phyloP scores from a whole-genome alignment of 495 filamentous ascomycete genomes.

The Acidiella bohemica region DNA sequence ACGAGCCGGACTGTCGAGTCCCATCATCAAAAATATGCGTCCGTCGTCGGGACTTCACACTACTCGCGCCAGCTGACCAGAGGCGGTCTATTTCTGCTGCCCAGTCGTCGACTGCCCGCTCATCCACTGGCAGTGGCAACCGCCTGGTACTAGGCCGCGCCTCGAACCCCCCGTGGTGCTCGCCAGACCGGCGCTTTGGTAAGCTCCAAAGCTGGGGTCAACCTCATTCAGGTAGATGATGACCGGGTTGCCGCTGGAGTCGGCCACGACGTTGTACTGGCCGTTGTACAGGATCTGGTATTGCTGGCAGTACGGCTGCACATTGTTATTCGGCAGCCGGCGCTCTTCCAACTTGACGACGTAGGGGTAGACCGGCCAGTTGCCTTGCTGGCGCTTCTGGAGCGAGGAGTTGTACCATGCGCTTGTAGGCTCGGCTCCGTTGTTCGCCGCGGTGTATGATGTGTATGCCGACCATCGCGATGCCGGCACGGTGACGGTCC shows the following conservation, averaged over 20 bases:
- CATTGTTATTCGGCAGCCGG: conserved; percentile 33
- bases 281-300: conserved; percentile 47
- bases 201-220: conserved; percentile 27
- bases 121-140: conserved; percentile 30
- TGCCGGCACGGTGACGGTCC: conserved; percentile 4
- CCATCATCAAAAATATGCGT: too few species aligned
- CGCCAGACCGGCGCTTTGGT: conserved; percentile 2
- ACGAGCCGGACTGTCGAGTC: too few species aligned
- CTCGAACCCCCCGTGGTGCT: too few species aligned
- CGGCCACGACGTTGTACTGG: conserved; percentile 30
- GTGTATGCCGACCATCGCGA: conserved; percentile 1
- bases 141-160: conserved; percentile 13
- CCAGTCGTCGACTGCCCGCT: conserved; percentile 15
- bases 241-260: conserved; percentile 31
- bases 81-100: too few species aligned
- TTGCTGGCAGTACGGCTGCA: conserved; percentile 54
- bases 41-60: too few species aligned
- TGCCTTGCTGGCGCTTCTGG: conserved; percentile 26
- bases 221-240: conserved; percentile 48
- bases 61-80: too few species aligned
- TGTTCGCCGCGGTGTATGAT: background rate
- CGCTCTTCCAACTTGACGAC: conserved; percentile 72
- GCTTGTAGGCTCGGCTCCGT: background rate
- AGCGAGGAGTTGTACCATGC: conserved; percentile 5
- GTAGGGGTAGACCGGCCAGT: conserved; percentile 52